Evolutionary conservation across 148 eudicot species (phyloP).

Genomic region (Rhododendron ferrugineum): DNA sequence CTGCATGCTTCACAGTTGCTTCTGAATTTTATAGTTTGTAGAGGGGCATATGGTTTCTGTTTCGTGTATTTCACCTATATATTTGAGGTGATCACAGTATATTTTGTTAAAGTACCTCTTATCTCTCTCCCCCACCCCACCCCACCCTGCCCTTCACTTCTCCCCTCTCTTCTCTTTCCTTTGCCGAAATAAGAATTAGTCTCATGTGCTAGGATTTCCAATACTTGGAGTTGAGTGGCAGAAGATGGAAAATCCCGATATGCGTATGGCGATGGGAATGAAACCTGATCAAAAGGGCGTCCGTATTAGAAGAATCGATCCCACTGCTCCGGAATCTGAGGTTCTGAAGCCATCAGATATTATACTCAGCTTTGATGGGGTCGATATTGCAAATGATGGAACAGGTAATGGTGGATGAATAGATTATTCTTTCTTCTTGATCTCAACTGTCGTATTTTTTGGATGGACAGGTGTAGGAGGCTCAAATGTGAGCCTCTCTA

Average conservation of each 20-base stretch:
- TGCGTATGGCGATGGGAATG: conserved; percentile 43
- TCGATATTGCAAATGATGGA: conserved; percentile 45
- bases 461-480: not conserved
- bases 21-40: not conserved
- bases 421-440: not conserved
- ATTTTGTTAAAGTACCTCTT: not conserved
- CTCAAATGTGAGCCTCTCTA: not conserved
- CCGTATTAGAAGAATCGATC: conserved; percentile 42
- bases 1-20: not conserved
- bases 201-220: conserved; percentile 28
- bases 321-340: conserved; percentile 40
- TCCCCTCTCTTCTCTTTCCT: not conserved
- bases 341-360: conserved; percentile 42
- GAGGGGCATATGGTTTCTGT: not conserved
- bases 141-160: not conserved
- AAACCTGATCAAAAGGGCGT: conserved; percentile 38
- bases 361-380: conserved; percentile 45
- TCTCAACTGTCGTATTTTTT: not conserved
- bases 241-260: conserved; percentile 47
- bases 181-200: not conserved
- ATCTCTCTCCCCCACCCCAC: not conserved
- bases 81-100: not conserved
- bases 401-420: conserved; percentile 24
- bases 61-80: not conserved
- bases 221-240: conserved; percentile 50